These are phyloP conservation scores for Diplodia intermedia DNA, from an alignment of 2,329 filamentous ascomycete genomes.

Conservation along the genomic window DNA sequence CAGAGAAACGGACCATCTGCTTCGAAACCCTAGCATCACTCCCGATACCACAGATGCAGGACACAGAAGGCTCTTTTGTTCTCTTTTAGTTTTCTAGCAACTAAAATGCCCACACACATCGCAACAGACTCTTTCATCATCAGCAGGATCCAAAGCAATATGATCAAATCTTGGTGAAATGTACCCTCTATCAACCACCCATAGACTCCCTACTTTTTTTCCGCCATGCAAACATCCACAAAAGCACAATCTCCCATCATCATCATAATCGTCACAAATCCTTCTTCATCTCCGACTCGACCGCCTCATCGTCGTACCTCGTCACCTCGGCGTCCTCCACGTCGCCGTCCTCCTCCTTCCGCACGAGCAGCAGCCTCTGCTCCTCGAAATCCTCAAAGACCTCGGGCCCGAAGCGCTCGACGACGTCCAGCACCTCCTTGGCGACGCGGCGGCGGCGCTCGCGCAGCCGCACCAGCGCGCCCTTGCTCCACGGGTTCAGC, in stretches of 20 bases:
- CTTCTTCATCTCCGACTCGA: slow-evolving; percentile 24
- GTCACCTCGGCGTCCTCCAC: background rate
- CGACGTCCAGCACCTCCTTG: slow-evolving; percentile 79
- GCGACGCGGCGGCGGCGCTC: slow-evolving; percentile 72
- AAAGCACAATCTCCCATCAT: background rate
- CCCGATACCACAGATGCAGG: too few relatives aligned
- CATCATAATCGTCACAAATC: background rate
- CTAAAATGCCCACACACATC: too few relatives aligned
- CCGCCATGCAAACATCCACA: background rate
- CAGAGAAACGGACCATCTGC: too few relatives aligned
- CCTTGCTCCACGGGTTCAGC: slow-evolving; percentile 78
- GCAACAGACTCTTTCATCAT: too few relatives aligned
- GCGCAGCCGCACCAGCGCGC: slow-evolving; percentile 77
- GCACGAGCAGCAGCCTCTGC: slow-evolving; percentile 31
- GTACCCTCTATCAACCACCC: too few relatives aligned
- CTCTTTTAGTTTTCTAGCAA: too few relatives aligned
- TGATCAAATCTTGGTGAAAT: too few relatives aligned
- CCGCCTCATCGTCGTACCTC: slow-evolving; percentile 1
- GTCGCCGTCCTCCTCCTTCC: slow-evolving; percentile 23
- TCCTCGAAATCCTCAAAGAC: slow-evolving; percentile 77
- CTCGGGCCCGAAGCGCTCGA: slow-evolving; percentile 89
- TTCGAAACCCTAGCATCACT: too few relatives aligned
- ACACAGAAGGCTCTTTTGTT: too few relatives aligned
- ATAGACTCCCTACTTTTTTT: too few relatives aligned
- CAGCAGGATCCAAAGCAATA: too few relatives aligned